Evolutionary conservation across 345 rosid genomes (phyloP).

Genomic region (Eucalyptus fibrosa): DNA sequence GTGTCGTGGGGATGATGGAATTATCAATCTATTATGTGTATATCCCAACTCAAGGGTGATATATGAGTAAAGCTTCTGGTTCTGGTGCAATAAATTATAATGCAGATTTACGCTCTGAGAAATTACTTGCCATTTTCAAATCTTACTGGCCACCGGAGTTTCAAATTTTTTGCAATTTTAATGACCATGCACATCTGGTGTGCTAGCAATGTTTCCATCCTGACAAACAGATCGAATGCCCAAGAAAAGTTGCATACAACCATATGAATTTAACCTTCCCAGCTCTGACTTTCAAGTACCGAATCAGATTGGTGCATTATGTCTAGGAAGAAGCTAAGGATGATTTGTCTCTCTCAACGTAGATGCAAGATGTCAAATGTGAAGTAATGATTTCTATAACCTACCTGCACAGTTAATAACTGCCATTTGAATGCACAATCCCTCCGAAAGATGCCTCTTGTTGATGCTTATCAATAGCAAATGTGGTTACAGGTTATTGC

Average conservation of each 20-base stretch:
- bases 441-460: not conserved
- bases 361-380: not conserved
- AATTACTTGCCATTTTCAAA: not conserved
- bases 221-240: not conserved
- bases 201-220: not conserved
- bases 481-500: not conserved
- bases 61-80: not conserved
- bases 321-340: not conserved
- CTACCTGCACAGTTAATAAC: not conserved
- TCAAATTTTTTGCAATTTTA: not conserved
- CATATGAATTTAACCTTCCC: not conserved
- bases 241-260: not conserved
- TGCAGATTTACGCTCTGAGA: not conserved
- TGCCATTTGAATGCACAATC: not conserved
- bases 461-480: not conserved
- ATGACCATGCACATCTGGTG: not conserved
- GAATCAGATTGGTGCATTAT: not conserved
- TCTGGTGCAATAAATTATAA: not conserved
- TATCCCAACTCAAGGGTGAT: not conserved
- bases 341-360: not conserved
- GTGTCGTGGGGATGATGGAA: not conserved
- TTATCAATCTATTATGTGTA: not conserved
- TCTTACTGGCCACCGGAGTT: not conserved
- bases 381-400: not conserved
- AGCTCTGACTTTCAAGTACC: not conserved